Percentiles rank a stretch among this genome's conserved stretches.
phyloP scores from a whole-genome alignment of 495 filamentous ascomycete species.

The Corynascus novoguineensis region DNA sequence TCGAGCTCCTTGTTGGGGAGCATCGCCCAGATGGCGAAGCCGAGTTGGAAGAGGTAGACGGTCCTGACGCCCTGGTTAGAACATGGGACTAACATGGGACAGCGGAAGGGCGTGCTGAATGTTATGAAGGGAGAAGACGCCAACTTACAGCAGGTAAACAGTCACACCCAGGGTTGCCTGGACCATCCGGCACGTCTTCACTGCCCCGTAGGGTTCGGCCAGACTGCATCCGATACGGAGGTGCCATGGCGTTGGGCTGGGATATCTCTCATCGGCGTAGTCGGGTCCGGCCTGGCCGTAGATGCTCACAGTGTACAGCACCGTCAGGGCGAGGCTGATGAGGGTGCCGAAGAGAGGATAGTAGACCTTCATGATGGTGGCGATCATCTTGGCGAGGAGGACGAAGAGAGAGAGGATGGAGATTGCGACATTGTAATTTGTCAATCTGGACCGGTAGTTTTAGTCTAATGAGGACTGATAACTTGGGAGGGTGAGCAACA shows the following conservation, averaged over 20 bases:
- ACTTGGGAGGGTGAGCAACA: background rate
- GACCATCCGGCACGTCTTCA: constrained; percentile 70
- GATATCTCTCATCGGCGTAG: constrained; percentile 65
- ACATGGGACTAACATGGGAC: background rate
- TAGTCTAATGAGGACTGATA: background rate
- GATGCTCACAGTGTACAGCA: constrained; percentile 61
- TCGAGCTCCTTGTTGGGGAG: constrained; percentile 48
- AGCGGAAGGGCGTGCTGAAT: constrained; percentile 1
- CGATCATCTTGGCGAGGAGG: constrained; percentile 58
- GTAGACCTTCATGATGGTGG: constrained; percentile 67
- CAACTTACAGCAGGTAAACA: constrained; percentile 62
- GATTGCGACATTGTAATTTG: constrained; percentile 76
- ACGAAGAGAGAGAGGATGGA: constrained; percentile 68
- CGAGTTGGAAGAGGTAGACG: constrained; percentile 52
- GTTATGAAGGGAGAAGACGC: background rate
- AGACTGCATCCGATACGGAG: constrained; percentile 70
- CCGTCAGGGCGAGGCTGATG: constrained; percentile 53
- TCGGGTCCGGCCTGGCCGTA: constrained; percentile 75
- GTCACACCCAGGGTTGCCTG: constrained; percentile 69
- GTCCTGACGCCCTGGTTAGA: constrained; percentile 31
- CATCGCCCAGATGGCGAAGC: constrained; percentile 56
- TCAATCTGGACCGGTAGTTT: constrained; percentile 56
- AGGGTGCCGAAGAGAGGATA: constrained; percentile 60
- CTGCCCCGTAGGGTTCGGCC: constrained; percentile 47
- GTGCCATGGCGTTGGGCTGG: constrained; percentile 73